Conservation (phyloP, 208 protist genomes). For the Acanthamoeba sp. region DNA sequence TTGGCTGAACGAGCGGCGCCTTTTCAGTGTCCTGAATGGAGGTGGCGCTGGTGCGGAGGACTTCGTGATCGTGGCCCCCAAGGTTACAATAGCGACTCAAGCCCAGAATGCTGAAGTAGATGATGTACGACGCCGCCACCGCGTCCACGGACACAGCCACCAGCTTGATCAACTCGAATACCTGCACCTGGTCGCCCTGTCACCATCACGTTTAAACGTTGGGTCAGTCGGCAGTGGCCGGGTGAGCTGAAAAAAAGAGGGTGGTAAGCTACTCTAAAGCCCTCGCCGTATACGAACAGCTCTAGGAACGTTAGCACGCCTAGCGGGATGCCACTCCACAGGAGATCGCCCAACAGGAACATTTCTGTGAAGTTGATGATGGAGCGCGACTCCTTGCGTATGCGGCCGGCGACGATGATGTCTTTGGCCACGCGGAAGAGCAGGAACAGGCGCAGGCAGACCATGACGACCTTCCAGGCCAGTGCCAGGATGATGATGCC, state of each 20-base stretch:
- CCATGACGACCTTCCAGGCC: slow-evolving; percentile 30
- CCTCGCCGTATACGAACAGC: neutral
- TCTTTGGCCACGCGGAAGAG: neutral
- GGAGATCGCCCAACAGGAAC: neutral
- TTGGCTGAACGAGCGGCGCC: too few relatives aligned
- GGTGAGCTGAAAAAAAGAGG: neutral
- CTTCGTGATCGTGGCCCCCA: neutral
- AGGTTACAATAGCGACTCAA: neutral
- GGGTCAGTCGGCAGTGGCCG: too few relatives aligned
- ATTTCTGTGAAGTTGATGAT: neutral
- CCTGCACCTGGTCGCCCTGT: slow-evolving; percentile 10
- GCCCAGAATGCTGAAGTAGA: neutral
- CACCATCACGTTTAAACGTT: neutral
- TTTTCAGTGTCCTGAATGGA: too few relatives aligned
- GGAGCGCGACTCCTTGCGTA: neutral
- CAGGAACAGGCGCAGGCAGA: neutral
- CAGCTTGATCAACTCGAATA: neutral
- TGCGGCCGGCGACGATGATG: neutral
- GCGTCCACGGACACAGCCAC: neutral
- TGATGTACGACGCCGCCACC: neutral
- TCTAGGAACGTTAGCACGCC: slow-evolving; percentile 5
- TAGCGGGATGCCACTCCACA: slow-evolving; percentile 18
- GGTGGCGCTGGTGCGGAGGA: neutral
- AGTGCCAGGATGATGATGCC: neutral
- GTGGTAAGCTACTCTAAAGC: neutral